Evolutionary conservation across 139 green algal species (phyloP), one percentile per base, ranked within the genome.

Genomic region (Chloropicon primus): DNA sequence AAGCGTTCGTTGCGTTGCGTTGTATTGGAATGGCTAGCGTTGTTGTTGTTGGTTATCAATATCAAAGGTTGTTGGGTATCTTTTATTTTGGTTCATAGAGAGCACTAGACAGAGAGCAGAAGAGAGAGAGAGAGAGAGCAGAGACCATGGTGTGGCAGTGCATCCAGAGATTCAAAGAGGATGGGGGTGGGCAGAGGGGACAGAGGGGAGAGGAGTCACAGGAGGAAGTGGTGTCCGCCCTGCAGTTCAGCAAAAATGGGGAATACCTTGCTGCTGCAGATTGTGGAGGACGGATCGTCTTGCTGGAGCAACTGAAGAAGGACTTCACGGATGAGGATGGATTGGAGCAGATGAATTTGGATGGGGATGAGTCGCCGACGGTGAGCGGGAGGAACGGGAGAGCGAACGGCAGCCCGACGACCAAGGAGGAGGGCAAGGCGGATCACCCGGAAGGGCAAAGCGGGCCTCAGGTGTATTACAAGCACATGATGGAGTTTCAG

Each of bases 401-500:
- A 21, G 27, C 22, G 17, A 25, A 81, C 72, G 71, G 78, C 23
- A 53, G 74, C 25, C 25, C 27, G 21, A 17, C 3, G 17, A 21
- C 74, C 74, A 25, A 77, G 5, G 26, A 3, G 24, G 10, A 10
- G 24, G 27, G 26, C 24, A 5, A 77, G 24, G 25, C 74, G 22
- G 74, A 27, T 25, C 23, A 17, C 26, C 22, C 22, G 2, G 25
- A 77, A 22, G 71, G 22, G 72, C 3, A 80, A 23, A 80, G 23
- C 26, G 3, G 25, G 77, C 2, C 26, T 25, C 22, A 22, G 22
- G 22, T 72, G 75, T 94, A 98, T 82, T 99, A 95, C 82, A 83
- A 92, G 1, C 99, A 99, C 83, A 88, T 96, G 24, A 98, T 95
- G 2, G 96, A 99, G 86, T 99, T 99, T 74, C 96, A 99, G 87